Percentiles rank a stretch among this genome's conserved stretches.
These are phyloP conservation scores for Fraxinus floribunda DNA, from an alignment of 305 asterid genomes.

Conservation along the genomic window DNA sequence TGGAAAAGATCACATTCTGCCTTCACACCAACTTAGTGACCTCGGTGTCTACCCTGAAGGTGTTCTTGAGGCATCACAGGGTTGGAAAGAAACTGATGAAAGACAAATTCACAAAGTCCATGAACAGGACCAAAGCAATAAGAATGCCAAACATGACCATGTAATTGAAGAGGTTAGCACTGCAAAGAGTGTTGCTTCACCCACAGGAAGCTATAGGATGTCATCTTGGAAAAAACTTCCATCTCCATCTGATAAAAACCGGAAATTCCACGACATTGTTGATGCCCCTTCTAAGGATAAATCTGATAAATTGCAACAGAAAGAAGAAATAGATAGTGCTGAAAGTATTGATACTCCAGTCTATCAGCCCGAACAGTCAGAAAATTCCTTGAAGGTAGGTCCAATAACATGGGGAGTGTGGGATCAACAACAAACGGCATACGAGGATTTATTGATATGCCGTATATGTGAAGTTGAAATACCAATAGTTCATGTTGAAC, in stretches of 20 bases:
- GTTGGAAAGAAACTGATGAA: conserved; percentile 37
- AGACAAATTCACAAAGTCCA: conserved; percentile 34
- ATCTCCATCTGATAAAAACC: conserved; percentile 64
- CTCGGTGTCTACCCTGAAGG: conserved; percentile 82
- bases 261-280: conserved; percentile 45
- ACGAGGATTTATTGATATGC: conserved; percentile 87
- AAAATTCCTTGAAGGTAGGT: conserved; percentile 49
- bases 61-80: conserved; percentile 30
- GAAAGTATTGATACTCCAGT: conserved; percentile 42
- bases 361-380: conserved; percentile 41
- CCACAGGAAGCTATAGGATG: conserved; percentile 78
- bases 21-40: conserved; percentile 85
- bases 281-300: conserved; percentile 49
- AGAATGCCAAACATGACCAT: conserved; percentile 39
- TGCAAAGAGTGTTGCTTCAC: conserved; percentile 67
- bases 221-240: conserved; percentile 98
- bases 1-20: conserved; percentile 65
- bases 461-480: conserved; percentile 99
- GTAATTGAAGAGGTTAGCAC: conserved; percentile 61
- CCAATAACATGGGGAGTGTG: conserved; percentile 63
- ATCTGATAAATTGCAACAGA: conserved; percentile 39
- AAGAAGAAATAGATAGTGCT: conserved; percentile 38
- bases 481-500: conserved; percentile 91
- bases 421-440: conserved; percentile 76
- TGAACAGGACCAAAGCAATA: conserved; percentile 39